A percentile compares a stretch with the other conserved stretches of the same genome.
Evolutionary conservation across 768 basidiomycete species (phyloP).

Genomic region (Mycena haematopus): DNA sequence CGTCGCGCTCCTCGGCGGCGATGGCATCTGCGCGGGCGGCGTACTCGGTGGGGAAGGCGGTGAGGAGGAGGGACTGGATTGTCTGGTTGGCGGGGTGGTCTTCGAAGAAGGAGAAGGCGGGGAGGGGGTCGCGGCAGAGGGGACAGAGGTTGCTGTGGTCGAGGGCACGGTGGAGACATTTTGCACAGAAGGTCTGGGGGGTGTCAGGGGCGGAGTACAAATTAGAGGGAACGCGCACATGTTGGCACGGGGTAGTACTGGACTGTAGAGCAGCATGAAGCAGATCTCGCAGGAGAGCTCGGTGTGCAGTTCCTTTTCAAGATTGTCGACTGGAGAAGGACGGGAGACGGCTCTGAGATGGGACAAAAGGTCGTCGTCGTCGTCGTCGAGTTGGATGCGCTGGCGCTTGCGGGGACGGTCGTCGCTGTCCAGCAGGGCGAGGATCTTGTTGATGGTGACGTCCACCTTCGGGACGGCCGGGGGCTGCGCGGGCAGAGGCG

Average conservation of each 20-base stretch:
- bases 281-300: constrained; percentile 94
- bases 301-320: constrained; percentile 66
- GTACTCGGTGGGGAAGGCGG: constrained; percentile 71
- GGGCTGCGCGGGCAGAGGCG: constrained; percentile 23
- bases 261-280: constrained; percentile 80
- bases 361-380: constrained; percentile 37
- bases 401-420: constrained; percentile 39
- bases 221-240: constrained; percentile 58
- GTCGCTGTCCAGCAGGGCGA: constrained; percentile 48
- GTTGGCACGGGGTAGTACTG: constrained; percentile 96
- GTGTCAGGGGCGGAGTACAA: constrained; percentile 24
- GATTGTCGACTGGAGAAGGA: constrained; percentile 24
- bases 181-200: constrained; percentile 84
- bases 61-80: constrained; percentile 72
- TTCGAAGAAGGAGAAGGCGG: constrained; percentile 78
- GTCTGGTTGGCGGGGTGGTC: constrained; percentile 79
- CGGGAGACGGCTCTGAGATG: constrained; percentile 43
- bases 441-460: constrained; percentile 63
- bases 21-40: constrained; percentile 66
- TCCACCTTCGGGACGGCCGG: constrained; percentile 44
- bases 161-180: constrained; percentile 88
- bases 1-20: constrained; percentile 77
- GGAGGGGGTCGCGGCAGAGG: constrained; percentile 81
- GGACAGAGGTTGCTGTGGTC: constrained; percentile 88
- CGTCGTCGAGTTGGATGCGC: constrained; percentile 29